Conservation (phyloP, 345 rosid species). For the Murraya paniculata region DNA sequence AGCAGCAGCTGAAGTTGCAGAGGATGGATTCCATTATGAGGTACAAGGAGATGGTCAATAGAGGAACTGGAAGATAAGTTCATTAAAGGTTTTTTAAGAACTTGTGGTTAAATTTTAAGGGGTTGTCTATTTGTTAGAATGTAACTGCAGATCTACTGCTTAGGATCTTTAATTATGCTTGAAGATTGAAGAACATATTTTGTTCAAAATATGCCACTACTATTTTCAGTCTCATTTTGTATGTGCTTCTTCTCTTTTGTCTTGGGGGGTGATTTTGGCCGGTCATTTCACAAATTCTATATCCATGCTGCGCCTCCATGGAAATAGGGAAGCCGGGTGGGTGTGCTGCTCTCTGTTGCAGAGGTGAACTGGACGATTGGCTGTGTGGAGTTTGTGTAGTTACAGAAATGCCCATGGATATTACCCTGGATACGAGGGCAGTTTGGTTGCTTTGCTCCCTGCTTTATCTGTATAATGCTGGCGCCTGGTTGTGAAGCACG, state of each 20-base stretch:
- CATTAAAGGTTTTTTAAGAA: not conserved
- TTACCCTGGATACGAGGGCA: not conserved
- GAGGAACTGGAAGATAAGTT: slow-evolving; percentile 27
- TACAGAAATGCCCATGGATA: not conserved
- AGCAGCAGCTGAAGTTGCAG: slow-evolving; percentile 70
- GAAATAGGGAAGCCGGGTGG: not conserved
- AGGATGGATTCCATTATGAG: slow-evolving; percentile 59
- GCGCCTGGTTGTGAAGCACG: slow-evolving; percentile 37
- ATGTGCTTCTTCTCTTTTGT: too few relatives aligned
- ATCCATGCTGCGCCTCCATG: not conserved
- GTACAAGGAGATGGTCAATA: slow-evolving; percentile 54
- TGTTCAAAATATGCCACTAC: slow-evolving; percentile 11
- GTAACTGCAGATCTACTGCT: slow-evolving; percentile 33
- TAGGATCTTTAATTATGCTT: slow-evolving; percentile 4
- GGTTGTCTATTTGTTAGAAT: slow-evolving; percentile 5
- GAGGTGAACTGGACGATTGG: not conserved
- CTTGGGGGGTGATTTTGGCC: too few relatives aligned
- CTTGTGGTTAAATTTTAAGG: not conserved
- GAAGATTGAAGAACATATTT: slow-evolving; percentile 16
- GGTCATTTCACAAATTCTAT: too few relatives aligned
- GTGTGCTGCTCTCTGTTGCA: not conserved
- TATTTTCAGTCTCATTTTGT: not conserved
- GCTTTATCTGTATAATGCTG: slow-evolving; percentile 27
- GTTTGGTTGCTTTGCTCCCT: not conserved
- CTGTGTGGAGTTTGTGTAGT: not conserved